Percentiles rank a stretch among this genome's conserved stretches.
Evolutionary conservation across 2,329 filamentous ascomycete species (phyloP).

Genomic region (Trichoderma koningii): DNA sequence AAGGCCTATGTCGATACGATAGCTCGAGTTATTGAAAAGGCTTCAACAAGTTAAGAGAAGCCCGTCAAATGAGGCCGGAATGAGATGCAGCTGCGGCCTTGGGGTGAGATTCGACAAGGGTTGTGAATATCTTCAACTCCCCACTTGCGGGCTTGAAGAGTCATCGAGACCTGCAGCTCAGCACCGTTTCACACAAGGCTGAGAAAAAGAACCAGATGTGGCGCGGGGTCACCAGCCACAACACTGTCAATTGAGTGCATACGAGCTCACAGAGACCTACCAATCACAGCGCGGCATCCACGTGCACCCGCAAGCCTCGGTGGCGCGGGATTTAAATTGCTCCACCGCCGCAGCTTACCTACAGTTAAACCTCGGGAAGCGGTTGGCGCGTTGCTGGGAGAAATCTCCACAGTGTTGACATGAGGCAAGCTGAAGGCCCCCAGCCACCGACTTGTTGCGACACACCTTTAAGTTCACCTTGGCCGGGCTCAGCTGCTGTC

Average conservation of each 20-base stretch:
- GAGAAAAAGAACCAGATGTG: conserved; percentile 7
- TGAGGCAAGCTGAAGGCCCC: conserved; percentile 26
- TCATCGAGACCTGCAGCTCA: conserved; percentile 1
- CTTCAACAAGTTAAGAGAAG: not conserved
- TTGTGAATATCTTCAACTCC: conserved; percentile 19
- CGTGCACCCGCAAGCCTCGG: conserved; percentile 25
- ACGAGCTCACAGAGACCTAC: not conserved
- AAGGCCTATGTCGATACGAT: conserved; percentile 4
- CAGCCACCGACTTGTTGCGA: conserved; percentile 32
- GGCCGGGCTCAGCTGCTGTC: conserved; percentile 9
- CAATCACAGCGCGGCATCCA: conserved; percentile 11
- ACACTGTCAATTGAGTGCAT: no score
- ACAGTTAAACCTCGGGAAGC: conserved; percentile 35
- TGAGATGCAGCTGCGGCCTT: not conserved
- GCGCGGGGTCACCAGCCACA: not conserved
- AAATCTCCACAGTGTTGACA: conserved; percentile 33
- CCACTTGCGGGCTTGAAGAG: conserved; percentile 19
- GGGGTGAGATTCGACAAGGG: conserved; percentile 5
- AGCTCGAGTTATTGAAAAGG: not conserved
- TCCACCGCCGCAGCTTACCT: conserved; percentile 39
- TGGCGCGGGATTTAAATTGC: conserved; percentile 27
- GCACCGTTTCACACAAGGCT: not conserved
- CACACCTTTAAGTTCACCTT: conserved; percentile 22
- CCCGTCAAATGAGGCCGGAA: not conserved
- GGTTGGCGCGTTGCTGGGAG: conserved; percentile 33